Evolutionary conservation across 306 rosid genomes (phyloP).

Genomic region (Quercus wislizeni): DNA sequence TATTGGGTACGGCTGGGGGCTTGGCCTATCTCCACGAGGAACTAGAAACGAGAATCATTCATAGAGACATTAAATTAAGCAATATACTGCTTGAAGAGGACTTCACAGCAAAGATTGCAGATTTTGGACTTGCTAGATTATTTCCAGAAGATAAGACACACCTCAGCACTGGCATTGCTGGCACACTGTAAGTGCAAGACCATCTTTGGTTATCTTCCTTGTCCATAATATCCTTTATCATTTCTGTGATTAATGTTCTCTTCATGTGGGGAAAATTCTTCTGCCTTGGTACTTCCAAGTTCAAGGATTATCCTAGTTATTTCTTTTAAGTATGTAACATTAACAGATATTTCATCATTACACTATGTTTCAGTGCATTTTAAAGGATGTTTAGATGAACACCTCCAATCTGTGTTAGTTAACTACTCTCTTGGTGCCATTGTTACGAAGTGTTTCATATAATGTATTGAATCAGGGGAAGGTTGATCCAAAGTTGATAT

Average conservation of each 20-base stretch:
- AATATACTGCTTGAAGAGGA: constrained; percentile 54
- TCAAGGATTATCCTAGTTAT: neutral
- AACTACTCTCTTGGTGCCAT: neutral
- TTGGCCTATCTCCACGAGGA: constrained; percentile 69
- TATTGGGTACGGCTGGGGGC: constrained; percentile 59
- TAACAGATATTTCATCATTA: neutral
- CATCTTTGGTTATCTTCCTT: neutral
- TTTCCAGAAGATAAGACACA: constrained; percentile 46
- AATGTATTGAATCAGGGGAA: neutral
- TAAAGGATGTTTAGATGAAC: neutral
- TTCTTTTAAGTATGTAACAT: neutral
- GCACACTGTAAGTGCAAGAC: constrained; percentile 30
- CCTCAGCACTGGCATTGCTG: constrained; percentile 44
- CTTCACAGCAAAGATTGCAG: constrained; percentile 60
- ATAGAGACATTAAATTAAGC: constrained; percentile 64
- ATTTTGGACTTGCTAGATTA: constrained; percentile 72
- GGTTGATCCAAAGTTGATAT: neutral
- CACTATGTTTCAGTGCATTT: neutral
- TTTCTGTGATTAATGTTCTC: neutral
- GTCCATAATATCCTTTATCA: neutral
- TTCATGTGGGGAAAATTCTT: neutral
- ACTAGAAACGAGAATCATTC: constrained; percentile 56
- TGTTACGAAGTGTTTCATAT: neutral
- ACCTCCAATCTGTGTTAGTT: neutral
- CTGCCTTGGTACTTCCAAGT: neutral